A percentile compares a stretch with the other conserved stretches of the same genome.
Conservation (phyloP, 23 red algal species). For the Chondrus crispus region DNA sequence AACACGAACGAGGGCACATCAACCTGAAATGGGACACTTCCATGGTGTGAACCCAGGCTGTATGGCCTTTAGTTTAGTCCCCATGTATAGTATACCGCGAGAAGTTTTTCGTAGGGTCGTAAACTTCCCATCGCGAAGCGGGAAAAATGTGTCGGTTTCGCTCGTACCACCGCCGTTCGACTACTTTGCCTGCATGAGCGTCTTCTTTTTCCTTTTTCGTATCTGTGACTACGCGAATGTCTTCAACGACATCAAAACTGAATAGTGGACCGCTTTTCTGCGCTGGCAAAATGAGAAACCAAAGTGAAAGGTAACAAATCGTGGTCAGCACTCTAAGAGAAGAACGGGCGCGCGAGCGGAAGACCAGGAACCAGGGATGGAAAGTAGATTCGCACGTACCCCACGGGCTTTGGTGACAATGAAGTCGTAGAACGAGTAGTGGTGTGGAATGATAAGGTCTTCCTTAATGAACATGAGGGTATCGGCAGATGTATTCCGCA, state of each 20-base stretch:
- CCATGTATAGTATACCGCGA: constrained; percentile 72
- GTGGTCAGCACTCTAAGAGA: too few species aligned
- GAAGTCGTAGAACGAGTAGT: constrained; percentile 94
- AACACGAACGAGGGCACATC: background rate
- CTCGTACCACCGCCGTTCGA: constrained; percentile 93
- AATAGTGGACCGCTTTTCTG: constrained; percentile 87
- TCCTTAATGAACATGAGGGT: constrained; percentile 95
- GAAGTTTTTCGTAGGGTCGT: constrained; percentile 76
- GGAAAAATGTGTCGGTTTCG: constrained; percentile 92
- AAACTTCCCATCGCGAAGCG: constrained; percentile 84
- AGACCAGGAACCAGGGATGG: too few species aligned
- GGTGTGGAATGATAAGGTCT: constrained; percentile 94
- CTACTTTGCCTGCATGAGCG: constrained; percentile 88
- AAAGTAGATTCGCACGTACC: too few species aligned
- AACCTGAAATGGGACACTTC: background rate
- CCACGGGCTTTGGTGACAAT: constrained; percentile 80
- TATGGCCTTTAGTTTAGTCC: background rate
- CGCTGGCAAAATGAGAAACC: too few species aligned
- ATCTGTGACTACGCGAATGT: constrained; percentile 74
- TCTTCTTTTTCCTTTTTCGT: constrained; percentile 81
- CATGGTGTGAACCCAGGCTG: background rate
- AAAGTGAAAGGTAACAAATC: too few species aligned
- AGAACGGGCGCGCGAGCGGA: too few species aligned
- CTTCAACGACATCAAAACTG: constrained; percentile 85
- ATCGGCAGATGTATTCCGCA: constrained; percentile 64